These are phyloP conservation scores for Aspergillus bombycis DNA, from an alignment of 2,329 filamentous ascomycete genomes.

Conservation along the genomic window DNA sequence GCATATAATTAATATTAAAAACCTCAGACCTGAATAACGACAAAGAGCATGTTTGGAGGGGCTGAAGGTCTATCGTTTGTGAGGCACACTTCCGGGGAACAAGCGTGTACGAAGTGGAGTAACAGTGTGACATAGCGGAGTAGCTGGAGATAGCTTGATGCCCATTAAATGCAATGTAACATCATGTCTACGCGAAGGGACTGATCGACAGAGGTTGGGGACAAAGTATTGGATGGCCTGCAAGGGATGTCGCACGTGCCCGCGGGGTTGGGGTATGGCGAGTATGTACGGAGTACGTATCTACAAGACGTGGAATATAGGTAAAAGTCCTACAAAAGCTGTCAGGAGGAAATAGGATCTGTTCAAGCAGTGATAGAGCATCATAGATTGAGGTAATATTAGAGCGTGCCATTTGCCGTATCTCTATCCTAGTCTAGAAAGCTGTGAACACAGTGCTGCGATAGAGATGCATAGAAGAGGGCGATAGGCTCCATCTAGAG, in stretches of 20 bases:
- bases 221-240: not conserved
- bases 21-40: not conserved
- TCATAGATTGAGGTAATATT: not conserved
- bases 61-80: not conserved
- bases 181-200: not conserved
- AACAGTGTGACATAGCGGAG: not conserved
- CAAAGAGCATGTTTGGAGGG: not conserved
- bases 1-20: not conserved
- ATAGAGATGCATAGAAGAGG: not conserved
- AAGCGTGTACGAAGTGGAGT: not conserved
- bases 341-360: not conserved
- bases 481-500: no score
- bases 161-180: not conserved
- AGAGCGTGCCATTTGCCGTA: not conserved
- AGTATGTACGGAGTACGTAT: no score
- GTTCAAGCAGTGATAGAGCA: not conserved
- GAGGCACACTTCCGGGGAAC: not conserved
- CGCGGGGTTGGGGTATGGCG: not conserved
- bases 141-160: not conserved
- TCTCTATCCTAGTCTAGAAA: not conserved
- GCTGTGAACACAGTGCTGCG: not conserved
- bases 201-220: slow-evolving; percentile 7
- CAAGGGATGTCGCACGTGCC: not conserved
- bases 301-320: not conserved
- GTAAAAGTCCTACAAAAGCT: not conserved